Evolutionary conservation across 345 rosid genomes (phyloP), one percentile per base, ranked within the genome.

Genomic region (Rubroshorea leprosula): DNA sequence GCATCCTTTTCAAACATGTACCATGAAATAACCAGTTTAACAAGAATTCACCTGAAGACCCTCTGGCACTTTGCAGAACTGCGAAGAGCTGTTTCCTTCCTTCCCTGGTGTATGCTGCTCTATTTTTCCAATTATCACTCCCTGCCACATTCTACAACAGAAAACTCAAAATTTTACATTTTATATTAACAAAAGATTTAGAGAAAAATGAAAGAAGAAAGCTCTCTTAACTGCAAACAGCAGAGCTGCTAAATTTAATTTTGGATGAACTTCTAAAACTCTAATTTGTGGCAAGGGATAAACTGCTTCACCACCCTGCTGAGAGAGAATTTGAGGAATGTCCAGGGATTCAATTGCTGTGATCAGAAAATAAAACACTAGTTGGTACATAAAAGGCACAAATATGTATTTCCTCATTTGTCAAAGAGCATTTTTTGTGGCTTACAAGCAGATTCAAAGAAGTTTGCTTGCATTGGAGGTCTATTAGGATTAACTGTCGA

Each of bases 51-150:
- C 99, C 99, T 83, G 99, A 87, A 60, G 97, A 93, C 49, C 97
- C 97, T 77, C 91, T 85, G 39, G 97, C 97, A 85, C 94, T 89
- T 76, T 93, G 99, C 76, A 93, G 71, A 73, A 93, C 94, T 52
- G 97, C 83, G 78, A 93, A 93, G 25, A 93, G 99, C 62, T 87
- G 99, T 63, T 90, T 93, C 77, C 99, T 85, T 69, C 97, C 99
- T 72, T 85, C 99, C 73, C 94, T 82, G 35, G 97, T 82, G 75
- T 80, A 80, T 68, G 96, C 72, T 53, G 97, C 86, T 65, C 85
- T 83, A 63, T 78, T 87, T 79, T 80, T 89, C 53, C 69, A 65
- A 76, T 80, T 81, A 49, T 82, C 96, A 63, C 68, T 58, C 25
- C 86, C 78, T 48, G 68, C 63, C 73, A 82, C 60, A 74, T 75